Base-by-base conservation (phyloP, 2,329 filamentous ascomycete species). In the Leptosphaerulina australis region DNA sequence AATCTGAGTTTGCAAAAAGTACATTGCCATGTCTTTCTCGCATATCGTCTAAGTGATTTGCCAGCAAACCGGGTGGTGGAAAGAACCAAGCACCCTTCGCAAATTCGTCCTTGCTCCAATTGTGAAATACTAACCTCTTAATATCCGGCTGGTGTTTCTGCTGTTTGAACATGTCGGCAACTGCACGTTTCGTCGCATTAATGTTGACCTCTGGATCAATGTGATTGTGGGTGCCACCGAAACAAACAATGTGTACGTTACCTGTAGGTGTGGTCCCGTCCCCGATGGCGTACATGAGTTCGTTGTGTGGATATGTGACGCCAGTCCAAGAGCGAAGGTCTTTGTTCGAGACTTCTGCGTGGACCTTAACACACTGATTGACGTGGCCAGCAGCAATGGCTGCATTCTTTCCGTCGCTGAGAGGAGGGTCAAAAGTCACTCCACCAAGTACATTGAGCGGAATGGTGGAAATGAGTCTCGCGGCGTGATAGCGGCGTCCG, bases 51-150 rank as follows among this genome's bases (percentile, higher is more conserved):
- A 79, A 62, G 44, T 78, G 72, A 1, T 63, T 68, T 0, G 67
- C 63, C 4, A 78, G 37, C 4, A 79, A 54, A 3, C 69, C 65
- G 0, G 77, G 76, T 0, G 59, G 62, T 54, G 54, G 36, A 33
- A 64, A 62, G 26, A 60, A 63, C 60, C 60, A 63, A 4, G 75
- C 77, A 2, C 77, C 77, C 47, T 78, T 76, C 0, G 77, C 72
- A 41, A 74, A 80, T 21, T 77, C 71, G 34, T 81, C 78, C 35
- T 74, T 75, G 7, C 65, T 71, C 78, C 78, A 81, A 46, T 80
- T 79, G 36, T 81, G 77, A 30, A 79, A 80, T 0, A 79, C 74
- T 67, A 61, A 14, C 8, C 60, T 45, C 40, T 61, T 36, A 18
- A 61, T 56, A 8, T 55, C 25, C 2, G 40, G 48, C 12, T 39